Evolutionary conservation across 2,329 filamentous ascomycete species (phyloP), one percentile per base, ranked within the genome.

Genomic region (Samsoniella hepiali): DNA sequence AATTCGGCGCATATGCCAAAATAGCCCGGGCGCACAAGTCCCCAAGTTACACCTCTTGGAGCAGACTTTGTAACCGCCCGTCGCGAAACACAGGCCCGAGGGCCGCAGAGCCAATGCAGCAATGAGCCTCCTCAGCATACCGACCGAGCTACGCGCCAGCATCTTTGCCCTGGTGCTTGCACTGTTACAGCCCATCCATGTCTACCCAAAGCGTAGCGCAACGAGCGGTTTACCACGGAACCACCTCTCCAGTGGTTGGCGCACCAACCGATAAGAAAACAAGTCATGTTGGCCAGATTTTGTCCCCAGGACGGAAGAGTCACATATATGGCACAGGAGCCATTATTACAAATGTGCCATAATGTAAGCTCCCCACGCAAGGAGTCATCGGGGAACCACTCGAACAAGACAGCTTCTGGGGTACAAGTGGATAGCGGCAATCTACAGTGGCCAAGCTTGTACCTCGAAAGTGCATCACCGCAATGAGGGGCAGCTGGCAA

Each of bases 401-500:
- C 15, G 22, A 13, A 34, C 17, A 2, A 10, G 44, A 17, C 15
- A 54, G 34, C 47, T 36, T 15, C 17, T 3, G 42, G 4, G 59
- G 59, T 56, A 62, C 59, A 36, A 56, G 59, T n/a, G 6, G 9
- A 22, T 62, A 40, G 42, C 59, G 17, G 32, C n/a, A 44, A 17
- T 31, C 15, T 31, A 40, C 44, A 55, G 59, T 49, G 40, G 5
- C 40, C 22, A 47, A 22, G 9, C 51, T 38, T 55, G 59, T 62
- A 62, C 42, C 59, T 55, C 22, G 10, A 27, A 40, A 17, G 22
- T 27, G 47, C 50, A 34, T 61, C 49, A 54, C 38, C 49, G 29
- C 51, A 62, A 56, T 62, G 59, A 62, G 51, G 59, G 59, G 59
- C 59, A 56, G 22, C 8, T 13, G 29, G 53, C n/a, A 36, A 61